Base-by-base conservation (phyloP, 2,329 filamentous ascomycete species). In the Curvularia verruculosa region DNA sequence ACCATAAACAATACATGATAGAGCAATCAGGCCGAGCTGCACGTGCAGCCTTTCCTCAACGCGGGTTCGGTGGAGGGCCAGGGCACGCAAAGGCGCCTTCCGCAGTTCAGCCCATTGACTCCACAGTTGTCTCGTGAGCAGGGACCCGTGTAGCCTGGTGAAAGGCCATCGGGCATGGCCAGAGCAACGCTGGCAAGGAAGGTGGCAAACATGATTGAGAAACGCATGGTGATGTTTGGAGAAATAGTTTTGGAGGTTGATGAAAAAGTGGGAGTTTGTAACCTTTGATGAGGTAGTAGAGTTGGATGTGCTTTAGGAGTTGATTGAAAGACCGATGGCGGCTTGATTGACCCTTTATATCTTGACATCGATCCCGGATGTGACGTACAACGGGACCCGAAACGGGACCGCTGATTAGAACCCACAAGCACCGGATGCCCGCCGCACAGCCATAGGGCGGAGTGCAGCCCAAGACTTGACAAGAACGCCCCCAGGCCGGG, bases 101-200 rank as follows among this genome's bases (percentile, higher is more conserved):
- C 15, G 12, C 64, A 66, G 10, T 57, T 36, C 18, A 39, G 12
- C 15, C 56, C 52, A 18, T 37, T 55, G 7, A 47, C 60, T 19
- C 64, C 64, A 34, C 64, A 66, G 41, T 61, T 49, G 24, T 53
- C 24, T 28, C 18, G 31, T 7, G 49, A 31, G 51, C 64, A 66
- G n/a, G 67, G 64, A 3, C 66, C 65, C 0, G 52, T 52, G 49
- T 64, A 70, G 40, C 60, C 66, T 54, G 63, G 65, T 15, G 67
- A 63, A 2, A 60, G 37, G n/a, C 65, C 65, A 29, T 69, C 65
- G 28, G 67, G 66, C 52, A 66, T 58, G 5, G 67, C 67, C 26
- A 56, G 34, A 40, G 56, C 64, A 26, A 67, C 40, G 54, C 55
- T 56, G 9, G 59, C 60, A 3, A 66, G 48, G 46, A 66, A 40